A percentile compares a stretch with the other conserved stretches of the same genome.
These are phyloP conservation scores for Gossypium aridum DNA, from an alignment of 441 rosid species.

Conservation along the genomic window DNA sequence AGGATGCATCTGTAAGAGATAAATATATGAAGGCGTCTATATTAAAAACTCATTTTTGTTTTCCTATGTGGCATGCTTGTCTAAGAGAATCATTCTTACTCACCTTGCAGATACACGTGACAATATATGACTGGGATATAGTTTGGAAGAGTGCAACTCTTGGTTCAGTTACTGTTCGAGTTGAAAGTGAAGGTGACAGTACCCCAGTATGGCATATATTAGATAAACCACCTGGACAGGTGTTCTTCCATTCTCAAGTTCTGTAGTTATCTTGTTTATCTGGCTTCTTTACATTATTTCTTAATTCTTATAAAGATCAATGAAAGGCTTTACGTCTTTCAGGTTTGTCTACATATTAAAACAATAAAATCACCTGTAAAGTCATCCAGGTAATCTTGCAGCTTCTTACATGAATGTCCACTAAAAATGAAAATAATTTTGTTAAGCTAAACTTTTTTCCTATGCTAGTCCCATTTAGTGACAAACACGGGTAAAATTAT, in stretches of 20 bases:
- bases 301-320: conserved; percentile 14
- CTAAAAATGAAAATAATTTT: neutral
- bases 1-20: neutral
- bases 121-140: conserved; percentile 99
- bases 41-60: neutral
- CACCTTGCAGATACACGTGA: conserved; percentile 64
- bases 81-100: conserved; percentile 10
- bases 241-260: conserved; percentile 21
- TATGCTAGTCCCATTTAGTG: neutral
- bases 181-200: conserved; percentile 89
- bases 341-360: conserved; percentile 92
- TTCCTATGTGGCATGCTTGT: neutral
- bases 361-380: conserved; percentile 57
- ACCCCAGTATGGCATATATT: conserved; percentile 83
- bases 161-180: conserved; percentile 84
- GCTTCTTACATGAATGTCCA: neutral
- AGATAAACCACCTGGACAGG: conserved; percentile 97
- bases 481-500: neutral
- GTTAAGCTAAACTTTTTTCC: neutral
- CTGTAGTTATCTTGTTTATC: neutral
- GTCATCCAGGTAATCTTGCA: conserved; percentile 53
- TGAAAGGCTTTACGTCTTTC: conserved; percentile 19
- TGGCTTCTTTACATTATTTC: conserved; percentile 7
- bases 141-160: conserved; percentile 97
- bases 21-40: neutral